Conservation (phyloP, 2,329 filamentous ascomycete species). For the Laburnicola sp. region DNA sequence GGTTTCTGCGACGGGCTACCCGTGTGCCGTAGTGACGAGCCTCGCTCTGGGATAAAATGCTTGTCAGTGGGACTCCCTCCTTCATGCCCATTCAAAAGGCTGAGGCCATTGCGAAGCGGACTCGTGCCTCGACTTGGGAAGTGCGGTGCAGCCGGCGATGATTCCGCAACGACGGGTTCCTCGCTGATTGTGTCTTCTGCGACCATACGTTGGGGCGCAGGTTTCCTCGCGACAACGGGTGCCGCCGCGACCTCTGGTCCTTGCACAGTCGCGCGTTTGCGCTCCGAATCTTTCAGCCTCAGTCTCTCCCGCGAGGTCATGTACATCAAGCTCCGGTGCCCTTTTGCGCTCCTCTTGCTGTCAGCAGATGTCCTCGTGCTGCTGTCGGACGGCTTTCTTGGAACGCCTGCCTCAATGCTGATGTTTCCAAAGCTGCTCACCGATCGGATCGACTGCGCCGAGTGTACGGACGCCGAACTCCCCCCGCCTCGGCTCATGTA, state of each 20-base stretch:
- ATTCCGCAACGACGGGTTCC: slow-evolving; percentile 36
- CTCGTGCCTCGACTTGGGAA: slow-evolving; percentile 39
- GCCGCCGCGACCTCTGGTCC: slow-evolving; percentile 46
- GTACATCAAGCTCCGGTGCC: slow-evolving; percentile 66
- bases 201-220: slow-evolving; percentile 29
- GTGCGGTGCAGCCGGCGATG: slow-evolving; percentile 32
- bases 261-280: slow-evolving; percentile 57
- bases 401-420: slow-evolving; percentile 43
- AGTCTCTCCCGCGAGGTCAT: slow-evolving; percentile 73
- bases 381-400: slow-evolving; percentile 29
- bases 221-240: slow-evolving; percentile 29
- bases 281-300: slow-evolving; percentile 64
- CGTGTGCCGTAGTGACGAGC: slow-evolving; percentile 40
- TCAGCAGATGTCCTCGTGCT: slow-evolving; percentile 41
- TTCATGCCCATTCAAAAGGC: slow-evolving; percentile 27
- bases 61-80: slow-evolving; percentile 33
- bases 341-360: slow-evolving; percentile 41
- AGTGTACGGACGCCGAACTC: slow-evolving; percentile 43
- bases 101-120: slow-evolving; percentile 34
- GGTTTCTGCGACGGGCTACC: slow-evolving; percentile 37
- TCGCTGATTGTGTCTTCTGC: slow-evolving; percentile 45
- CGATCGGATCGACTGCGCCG: slow-evolving; percentile 39
- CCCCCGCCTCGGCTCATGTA: slow-evolving; percentile 55
- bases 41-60: slow-evolving; percentile 38
- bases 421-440: slow-evolving; percentile 47